Base-by-base conservation (phyloP, 345 rosid species). In the Sonneratia alba region DNA sequence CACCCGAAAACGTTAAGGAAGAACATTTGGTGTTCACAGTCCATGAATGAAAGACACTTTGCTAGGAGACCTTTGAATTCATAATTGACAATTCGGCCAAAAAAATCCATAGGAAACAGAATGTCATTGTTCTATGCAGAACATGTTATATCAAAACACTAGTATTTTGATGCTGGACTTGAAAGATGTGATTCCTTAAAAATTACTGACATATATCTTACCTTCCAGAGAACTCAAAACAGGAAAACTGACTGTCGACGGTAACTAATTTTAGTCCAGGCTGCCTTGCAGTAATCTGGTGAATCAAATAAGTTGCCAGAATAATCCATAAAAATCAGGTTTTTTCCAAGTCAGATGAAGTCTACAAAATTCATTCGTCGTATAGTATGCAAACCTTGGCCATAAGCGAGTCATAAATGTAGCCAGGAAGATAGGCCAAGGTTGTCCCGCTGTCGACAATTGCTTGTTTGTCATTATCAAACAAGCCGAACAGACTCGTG, bases 401-500 rank as follows among this genome's bases (percentile, higher is more conserved):
- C 81, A 90, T 77, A 71, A 94, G 2, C 24, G 87, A 71, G 27
- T 87, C 77, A 74, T 87, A 91, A 70, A 91, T 78, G 38, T 70
- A 56, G 0, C 77, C 62, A 1, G 98, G 97, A 62, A 94, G 86
- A 86, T 91, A 94, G 69, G 92, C 89, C 85, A 94, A 85, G 73
- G 97, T 91, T 75, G 98, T 94, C 73, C 98, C 98, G 79, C 97
- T 94, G 74, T 94, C 98, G 43, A 94, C 69, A 72, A 94, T 90
- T 43, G 98, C 83, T 78, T 88, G 93, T 70, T 77, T 87, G 13
- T 66, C 73, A 42, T 77, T 82, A 43, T 84, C 81, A 55, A 62
- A 34, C 37, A 76, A 48, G 65, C 78, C 87, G 73, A 90, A 83
- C 43, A 80, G 3, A 83, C 82, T 78, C 77, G 88, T 77, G 72